These are phyloP conservation scores for Komagataea norvegica DNA, from an alignment of 1,139 yeast genomes.

Conservation along the genomic window DNA sequence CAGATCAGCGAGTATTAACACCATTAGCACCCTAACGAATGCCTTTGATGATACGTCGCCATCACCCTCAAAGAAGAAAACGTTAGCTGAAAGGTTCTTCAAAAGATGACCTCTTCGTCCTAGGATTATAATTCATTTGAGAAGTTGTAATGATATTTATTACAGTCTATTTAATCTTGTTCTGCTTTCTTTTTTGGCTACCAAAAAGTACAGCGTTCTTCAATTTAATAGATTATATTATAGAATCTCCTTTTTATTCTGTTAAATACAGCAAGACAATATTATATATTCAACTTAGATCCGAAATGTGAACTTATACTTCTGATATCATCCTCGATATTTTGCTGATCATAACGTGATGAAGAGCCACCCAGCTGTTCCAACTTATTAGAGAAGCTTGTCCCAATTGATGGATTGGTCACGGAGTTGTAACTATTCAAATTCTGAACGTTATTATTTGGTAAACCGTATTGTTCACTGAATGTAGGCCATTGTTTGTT, in stretches of 20 bases:
- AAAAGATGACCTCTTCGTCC: constrained; percentile 8
- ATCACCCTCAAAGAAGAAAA: constrained; percentile 2
- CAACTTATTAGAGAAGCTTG: constrained; percentile 41
- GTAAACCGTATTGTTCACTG: constrained; percentile 20
- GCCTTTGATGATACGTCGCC: not conserved
- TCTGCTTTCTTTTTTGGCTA: no score
- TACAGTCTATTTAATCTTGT: no score
- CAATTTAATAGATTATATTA: no score
- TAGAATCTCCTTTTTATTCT: no score
- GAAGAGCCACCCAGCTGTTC: constrained; percentile 30
- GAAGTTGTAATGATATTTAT: no score
- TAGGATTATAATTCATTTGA: no score
- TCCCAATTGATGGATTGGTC: constrained; percentile 29
- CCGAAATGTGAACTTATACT: constrained; percentile 46
- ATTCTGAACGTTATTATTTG: constrained; percentile 19
- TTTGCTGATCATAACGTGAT: constrained; percentile 28
- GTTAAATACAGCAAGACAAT: no score
- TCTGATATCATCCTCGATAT: constrained; percentile 44
- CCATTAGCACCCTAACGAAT: constrained; percentile 15
- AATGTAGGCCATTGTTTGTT: constrained; percentile 39
- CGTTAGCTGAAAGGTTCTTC: constrained; percentile 11
- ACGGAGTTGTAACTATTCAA: constrained; percentile 19
- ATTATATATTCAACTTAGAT: constrained; percentile 13
- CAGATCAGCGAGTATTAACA: constrained; percentile 23
- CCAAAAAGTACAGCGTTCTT: no score